Conservation (phyloP, 2,329 filamentous ascomycete species). For the Fusarium secorum region DNA sequence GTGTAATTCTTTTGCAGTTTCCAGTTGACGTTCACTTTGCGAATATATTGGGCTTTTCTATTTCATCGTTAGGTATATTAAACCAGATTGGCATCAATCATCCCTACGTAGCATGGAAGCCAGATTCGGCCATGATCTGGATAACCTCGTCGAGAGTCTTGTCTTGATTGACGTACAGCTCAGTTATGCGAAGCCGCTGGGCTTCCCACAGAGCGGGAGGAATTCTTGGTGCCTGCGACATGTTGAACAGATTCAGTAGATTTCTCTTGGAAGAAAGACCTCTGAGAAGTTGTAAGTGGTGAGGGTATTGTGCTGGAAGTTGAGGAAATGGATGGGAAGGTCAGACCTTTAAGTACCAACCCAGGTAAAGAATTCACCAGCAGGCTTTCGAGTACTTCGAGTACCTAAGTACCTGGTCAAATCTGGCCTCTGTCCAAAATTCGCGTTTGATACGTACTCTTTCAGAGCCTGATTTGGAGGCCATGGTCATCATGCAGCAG, state of each 20-base stretch:
- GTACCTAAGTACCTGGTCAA: too few relatives aligned
- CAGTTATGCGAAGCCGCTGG: background rate
- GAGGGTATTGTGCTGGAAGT: fast-evolving
- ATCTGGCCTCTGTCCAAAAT: background rate
- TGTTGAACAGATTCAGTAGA: background rate
- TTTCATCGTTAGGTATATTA: fast-evolving
- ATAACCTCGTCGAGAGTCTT: slow-evolving; percentile 11
- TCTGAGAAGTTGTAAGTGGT: fast-evolving
- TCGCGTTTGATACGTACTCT: background rate
- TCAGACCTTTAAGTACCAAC: background rate
- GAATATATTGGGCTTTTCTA: slow-evolving; percentile 6
- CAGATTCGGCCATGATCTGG: background rate
- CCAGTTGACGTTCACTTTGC: background rate
- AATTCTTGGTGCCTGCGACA: background rate
- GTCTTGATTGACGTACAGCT: background rate
- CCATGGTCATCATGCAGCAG: background rate
- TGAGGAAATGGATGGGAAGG: background rate
- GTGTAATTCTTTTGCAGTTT: slow-evolving; percentile 8
- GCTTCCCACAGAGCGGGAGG: background rate
- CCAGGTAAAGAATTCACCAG: fast-evolving
- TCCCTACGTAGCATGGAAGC: background rate
- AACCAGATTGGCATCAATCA: fast-evolving
- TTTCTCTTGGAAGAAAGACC: fast-evolving
- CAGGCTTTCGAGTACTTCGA: background rate
- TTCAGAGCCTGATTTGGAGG: background rate